phyloP scores from a whole-genome alignment of 2,329 filamentous ascomycete species.

The Diatrype stigma region DNA sequence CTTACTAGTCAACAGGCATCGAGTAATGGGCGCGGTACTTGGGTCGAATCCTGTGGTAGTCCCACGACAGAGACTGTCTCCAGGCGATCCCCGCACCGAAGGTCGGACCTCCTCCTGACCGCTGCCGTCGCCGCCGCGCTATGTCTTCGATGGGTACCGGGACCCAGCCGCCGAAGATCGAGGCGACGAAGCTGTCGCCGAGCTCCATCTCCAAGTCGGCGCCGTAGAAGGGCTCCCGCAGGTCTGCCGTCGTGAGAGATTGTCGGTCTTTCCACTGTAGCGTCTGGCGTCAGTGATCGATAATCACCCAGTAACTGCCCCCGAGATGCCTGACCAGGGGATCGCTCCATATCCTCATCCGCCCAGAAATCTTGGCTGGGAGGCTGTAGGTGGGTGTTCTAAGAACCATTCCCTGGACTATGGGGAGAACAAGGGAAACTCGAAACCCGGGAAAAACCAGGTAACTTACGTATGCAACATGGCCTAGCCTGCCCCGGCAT shows the following conservation, averaged over 20 bases:
- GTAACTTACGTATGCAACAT: neutral
- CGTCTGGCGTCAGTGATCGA: neutral
- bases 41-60: conserved; percentile 26
- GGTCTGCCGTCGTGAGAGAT: conserved; percentile 17
- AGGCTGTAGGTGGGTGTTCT: no score
- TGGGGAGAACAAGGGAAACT: neutral
- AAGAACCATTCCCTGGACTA: neutral
- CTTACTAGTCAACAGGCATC: conserved; percentile 28
- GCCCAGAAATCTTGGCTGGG: no score
- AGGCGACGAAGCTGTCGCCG: conserved; percentile 31
- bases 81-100: conserved; percentile 28
- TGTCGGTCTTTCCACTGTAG: conserved; percentile 30
- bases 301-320: no score
- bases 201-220: conserved; percentile 33
- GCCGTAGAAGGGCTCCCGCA: conserved; percentile 31
- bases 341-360: no score
- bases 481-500: neutral
- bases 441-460: conserved; percentile 2
- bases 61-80: conserved; percentile 28
- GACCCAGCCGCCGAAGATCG: conserved; percentile 30
- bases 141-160: conserved; percentile 23
- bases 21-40: conserved; percentile 30
- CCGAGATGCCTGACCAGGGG: no score
- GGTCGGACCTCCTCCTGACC: no score
- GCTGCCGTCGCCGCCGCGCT: conserved; percentile 1